These are phyloP conservation scores for Blastocystis sp. DNA, from an alignment of 352 stramenopile species.

Conservation along the genomic window DNA sequence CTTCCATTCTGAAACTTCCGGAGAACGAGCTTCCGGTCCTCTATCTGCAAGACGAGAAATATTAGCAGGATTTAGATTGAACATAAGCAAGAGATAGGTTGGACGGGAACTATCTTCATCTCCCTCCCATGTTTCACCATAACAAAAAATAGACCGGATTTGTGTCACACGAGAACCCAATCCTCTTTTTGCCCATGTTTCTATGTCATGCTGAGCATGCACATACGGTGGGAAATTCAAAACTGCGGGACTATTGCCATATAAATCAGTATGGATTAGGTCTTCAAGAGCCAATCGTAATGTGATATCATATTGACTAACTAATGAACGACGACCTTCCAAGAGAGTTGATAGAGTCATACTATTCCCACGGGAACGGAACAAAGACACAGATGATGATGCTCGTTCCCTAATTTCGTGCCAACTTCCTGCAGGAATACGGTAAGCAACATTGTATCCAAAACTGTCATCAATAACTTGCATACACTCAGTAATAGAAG, in stretches of 20 bases:
- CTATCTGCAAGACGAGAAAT: conserved; percentile 13
- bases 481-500: background rate
- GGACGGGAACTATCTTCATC: background rate
- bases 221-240: conserved; percentile 28
- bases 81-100: background rate
- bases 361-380: background rate
- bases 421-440: background rate
- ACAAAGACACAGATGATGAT: background rate
- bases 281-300: background rate
- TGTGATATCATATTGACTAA: background rate
- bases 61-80: background rate
- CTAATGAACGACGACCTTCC: background rate
- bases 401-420: background rate
- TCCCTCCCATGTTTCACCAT: background rate
- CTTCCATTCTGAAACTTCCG: background rate
- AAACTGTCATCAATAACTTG: conserved; percentile 9
- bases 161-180: background rate
- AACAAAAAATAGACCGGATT: background rate
- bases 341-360: background rate
- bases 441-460: background rate
- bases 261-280: background rate
- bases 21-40: background rate
- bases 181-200: background rate
- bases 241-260: background rate
- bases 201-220: background rate